Percentiles rank a stretch among this genome's conserved stretches.
Evolutionary conservation across 129 eudicot genomes (phyloP).

Genomic region (Tanacetum coccineum): DNA sequence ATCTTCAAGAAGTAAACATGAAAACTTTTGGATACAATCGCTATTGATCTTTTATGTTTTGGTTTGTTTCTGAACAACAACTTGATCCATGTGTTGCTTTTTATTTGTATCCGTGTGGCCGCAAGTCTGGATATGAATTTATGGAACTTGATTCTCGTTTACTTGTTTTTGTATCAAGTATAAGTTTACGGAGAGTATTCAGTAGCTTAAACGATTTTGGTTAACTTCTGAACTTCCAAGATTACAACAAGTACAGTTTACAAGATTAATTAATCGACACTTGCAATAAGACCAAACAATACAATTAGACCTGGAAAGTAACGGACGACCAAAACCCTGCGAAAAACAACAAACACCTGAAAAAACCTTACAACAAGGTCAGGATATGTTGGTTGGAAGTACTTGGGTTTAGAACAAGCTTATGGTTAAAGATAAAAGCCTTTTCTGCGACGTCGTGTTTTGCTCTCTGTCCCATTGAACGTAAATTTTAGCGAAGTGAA

Average conservation of each 20-base stretch:
- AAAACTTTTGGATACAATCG: not conserved
- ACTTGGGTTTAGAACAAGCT: conserved; percentile 14
- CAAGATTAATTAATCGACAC: conserved; percentile 17
- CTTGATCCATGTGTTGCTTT: not conserved
- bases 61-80: not conserved
- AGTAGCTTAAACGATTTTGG: conserved; percentile 9
- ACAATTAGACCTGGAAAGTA: conserved; percentile 17
- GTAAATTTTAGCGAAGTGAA: not conserved
- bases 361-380: conserved; percentile 26
- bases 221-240: not conserved
- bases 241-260: conserved; percentile 11
- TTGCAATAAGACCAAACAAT: conserved; percentile 10
- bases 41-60: conserved; percentile 4
- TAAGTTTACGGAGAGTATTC: too few species aligned
- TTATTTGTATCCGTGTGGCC: not conserved
- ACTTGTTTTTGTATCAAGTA: not conserved
- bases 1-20: conserved; percentile 4
- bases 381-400: conserved; percentile 27
- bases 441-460: conserved; percentile 5
- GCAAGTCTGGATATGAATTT: not conserved
- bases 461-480: conserved; percentile 14
- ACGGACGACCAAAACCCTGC: conserved; percentile 21
- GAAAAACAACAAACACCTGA: conserved; percentile 28
- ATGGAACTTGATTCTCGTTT: not conserved
- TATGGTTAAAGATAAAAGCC: conserved; percentile 17